A percentile compares a stretch with the other conserved stretches of the same genome.
These are phyloP conservation scores for Umbilicus rupestris DNA, from an alignment of 164 flowering plant species.

Conservation along the genomic window DNA sequence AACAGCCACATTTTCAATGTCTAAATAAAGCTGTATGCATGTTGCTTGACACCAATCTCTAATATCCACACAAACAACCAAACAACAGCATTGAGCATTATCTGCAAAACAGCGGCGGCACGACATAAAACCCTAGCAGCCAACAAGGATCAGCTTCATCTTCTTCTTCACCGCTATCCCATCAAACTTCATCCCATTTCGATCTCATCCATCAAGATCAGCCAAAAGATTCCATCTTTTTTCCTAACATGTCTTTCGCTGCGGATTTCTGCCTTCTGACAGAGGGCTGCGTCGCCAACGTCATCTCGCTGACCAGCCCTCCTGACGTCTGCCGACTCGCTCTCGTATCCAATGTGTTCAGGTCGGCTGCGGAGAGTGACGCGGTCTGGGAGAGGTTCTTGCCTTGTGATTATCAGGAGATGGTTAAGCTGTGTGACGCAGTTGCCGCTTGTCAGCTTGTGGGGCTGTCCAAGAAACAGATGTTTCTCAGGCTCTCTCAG, in stretches of 20 bases:
- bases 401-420: conserved; percentile 15
- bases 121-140: background rate
- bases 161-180: background rate
- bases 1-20: too few relatives aligned
- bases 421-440: background rate
- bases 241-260: background rate
- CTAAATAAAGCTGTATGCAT: too few relatives aligned
- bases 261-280: background rate
- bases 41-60: too few relatives aligned
- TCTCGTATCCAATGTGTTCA: conserved; percentile 13
- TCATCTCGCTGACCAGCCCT: conserved; percentile 21
- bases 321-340: conserved; percentile 21
- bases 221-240: background rate
- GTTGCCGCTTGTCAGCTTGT: background rate
- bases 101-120: too few relatives aligned
- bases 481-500: conserved; percentile 16
- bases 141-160: background rate
- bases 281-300: conserved; percentile 16
- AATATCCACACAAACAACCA: too few relatives aligned
- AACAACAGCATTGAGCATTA: too few relatives aligned
- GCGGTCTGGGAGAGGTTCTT: conserved; percentile 22
- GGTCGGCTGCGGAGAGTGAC: conserved; percentile 22
- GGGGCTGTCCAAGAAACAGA: conserved; percentile 16
- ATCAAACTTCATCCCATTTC: background rate
- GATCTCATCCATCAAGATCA: background rate